Evolutionary conservation across 257 asterid species (phyloP), one percentile per base, ranked within the genome.

Genomic region (Anisodus tanguticus): DNA sequence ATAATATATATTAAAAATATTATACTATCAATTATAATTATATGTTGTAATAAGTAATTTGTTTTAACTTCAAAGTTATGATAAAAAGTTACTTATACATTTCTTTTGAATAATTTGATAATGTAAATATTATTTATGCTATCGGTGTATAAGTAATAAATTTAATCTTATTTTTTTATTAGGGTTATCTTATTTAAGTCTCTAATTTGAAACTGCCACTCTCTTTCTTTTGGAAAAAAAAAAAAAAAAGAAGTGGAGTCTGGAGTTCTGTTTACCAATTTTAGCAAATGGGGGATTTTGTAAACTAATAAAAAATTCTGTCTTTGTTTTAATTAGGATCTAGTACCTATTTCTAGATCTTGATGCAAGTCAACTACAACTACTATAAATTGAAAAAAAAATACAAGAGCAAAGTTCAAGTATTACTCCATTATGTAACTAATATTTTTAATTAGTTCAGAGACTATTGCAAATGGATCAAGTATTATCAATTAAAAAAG

Each of bases 261-360:
- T n/a, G 59, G 39, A 72, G 1, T 6, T 43, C 10, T n/a, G 59
- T 71, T 31, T 43, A 17, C 54, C 10, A 69, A 41, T 16, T 39
- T 69, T 70, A 41, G 78, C 55, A 41, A 41, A 70, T 70, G 45
- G 45, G 2, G 1, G 4, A 64, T 31, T 10, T 5, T 64, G 60
- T 8, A 69, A 69, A 17, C 31, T 39, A 39, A 3, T 3, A 69
- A 69, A 69, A 55, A 53, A 7, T 8, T 1, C 6, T 9, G 22
- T 19, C 51, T 57, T 16, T 59, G 3, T 16, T 45, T 81, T 53
- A 15, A 54, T 22, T 17, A 74, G 59, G 45, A 59, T 55, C 83
- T 81, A 84, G 62, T 84, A 64, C 74, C 83, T 57, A 84, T 62
- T 84, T 82, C 86, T 53, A 41, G 60, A 68, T 80, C 45, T 55